Conservation (phyloP, 148 eudicot genomes). For the Camellia granthamiana region DNA sequence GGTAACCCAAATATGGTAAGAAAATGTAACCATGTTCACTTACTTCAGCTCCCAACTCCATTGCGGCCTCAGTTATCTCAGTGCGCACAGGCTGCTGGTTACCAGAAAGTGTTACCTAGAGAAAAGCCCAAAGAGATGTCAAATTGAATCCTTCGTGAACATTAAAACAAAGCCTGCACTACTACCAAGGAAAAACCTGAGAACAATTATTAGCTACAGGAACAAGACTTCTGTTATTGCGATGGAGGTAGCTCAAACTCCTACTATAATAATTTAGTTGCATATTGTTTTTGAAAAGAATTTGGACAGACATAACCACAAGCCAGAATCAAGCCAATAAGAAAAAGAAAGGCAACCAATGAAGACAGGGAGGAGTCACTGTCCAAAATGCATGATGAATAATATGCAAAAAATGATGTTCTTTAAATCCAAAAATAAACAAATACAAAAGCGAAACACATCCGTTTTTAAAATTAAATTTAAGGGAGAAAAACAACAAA, state of each 20-base stretch:
- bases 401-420: background rate
- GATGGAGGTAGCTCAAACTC: background rate
- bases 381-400: background rate
- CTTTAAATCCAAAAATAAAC: background rate
- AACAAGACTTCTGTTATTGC: background rate
- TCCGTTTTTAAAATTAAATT: background rate
- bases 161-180: background rate
- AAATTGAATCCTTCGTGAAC: conserved; percentile 1
- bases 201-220: too few species aligned
- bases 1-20: too few species aligned
- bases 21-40: conserved; percentile 18
- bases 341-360: background rate
- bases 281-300: background rate
- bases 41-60: conserved; percentile 88
- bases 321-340: background rate
- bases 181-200: background rate
- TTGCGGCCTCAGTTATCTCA: conserved; percentile 96
- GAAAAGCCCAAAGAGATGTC: conserved; percentile 16
- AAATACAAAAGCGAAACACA: background rate
- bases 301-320: background rate
- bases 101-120: conserved; percentile 93
- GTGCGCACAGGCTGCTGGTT: conserved; percentile 92
- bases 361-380: background rate
- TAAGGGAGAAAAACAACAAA: background rate
- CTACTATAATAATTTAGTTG: background rate